Base-by-base conservation (phyloP, 2,329 filamentous ascomycete genomes). In the Monilinia fructicola region DNA sequence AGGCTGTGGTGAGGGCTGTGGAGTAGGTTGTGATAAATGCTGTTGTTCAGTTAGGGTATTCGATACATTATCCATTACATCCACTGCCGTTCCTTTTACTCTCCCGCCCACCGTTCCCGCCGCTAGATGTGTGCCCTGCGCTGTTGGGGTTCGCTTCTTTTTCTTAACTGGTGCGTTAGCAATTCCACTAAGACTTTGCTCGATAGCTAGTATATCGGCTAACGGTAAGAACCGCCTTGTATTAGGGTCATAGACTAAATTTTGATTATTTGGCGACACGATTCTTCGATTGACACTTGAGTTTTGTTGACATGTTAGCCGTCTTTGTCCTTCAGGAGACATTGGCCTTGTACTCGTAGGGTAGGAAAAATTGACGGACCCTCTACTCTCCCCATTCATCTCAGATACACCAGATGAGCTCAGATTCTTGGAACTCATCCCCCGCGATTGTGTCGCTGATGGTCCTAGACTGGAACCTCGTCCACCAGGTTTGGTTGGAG, bases 201-300 rank as follows among this genome's bases (percentile, higher is more conserved):
- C 81, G 54, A 77, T 77, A 60, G 76, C 81, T 70, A 79, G 55
- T 23, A 84, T 69, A 35, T 83, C 78, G 7, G 74, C 75, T 63
- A 77, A 81, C 3, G 83, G 81, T 4, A 89, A 80, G 81, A 88
- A 87, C 67, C 87, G 83, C 70, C 87, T 81, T 21, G 87, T 87
- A 71, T 89, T 88, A n/a, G 86, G 81, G 69, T 89, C 87, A 72
- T 87, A 87, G 56, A 90, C 83, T 75, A 90, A 71, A 42, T 78
- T 75, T 70, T 82, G 81, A 78, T 53, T 79, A 74, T 70, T 71
- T 70, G 66, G 70, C 42, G 72, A 70, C 65, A 69, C 69, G 54
- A 74, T 72, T 64, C 66, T 70, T 66, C 72, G 67, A 68, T 70
- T 71, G 68, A 69, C 46, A 69, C 74, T 76, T 75, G 68, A 69